phyloP scores from a whole-genome alignment of 768 basidiomycete species.

The Dendrothele bispora region DNA sequence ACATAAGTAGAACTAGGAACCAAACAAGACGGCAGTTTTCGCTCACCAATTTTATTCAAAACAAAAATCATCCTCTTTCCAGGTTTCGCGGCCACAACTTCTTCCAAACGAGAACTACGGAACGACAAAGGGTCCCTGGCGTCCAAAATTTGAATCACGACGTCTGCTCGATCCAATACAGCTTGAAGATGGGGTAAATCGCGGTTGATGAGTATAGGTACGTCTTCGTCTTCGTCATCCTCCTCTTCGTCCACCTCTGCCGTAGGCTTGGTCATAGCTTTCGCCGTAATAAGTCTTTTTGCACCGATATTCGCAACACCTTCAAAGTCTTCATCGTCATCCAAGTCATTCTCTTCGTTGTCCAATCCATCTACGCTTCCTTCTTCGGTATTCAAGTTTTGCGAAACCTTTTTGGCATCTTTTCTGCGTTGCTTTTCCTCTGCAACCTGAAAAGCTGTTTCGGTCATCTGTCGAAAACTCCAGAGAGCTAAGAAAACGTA shows the following conservation, averaged over 20 bases:
- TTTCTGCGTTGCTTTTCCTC: slow-evolving; percentile 73
- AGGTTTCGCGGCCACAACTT: slow-evolving; percentile 38
- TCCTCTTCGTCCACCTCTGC: slow-evolving; percentile 25
- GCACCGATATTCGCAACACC: slow-evolving; percentile 47
- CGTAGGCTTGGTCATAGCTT: slow-evolving; percentile 30
- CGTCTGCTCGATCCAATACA: slow-evolving; percentile 77
- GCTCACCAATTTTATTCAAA: slow-evolving; percentile 81
- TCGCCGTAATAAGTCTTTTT: slow-evolving; percentile 34
- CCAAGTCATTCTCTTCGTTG: slow-evolving; percentile 28
- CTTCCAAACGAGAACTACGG: slow-evolving; percentile 65
- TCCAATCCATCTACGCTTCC: slow-evolving; percentile 21
- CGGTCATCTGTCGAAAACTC: not conserved
- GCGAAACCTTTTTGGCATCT: slow-evolving; percentile 58
- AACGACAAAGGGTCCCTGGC: slow-evolving; percentile 78
- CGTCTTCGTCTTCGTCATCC: slow-evolving; percentile 51
- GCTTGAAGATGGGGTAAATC: slow-evolving; percentile 61
- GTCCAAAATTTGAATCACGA: slow-evolving; percentile 79
- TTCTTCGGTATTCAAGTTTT: slow-evolving; percentile 19
- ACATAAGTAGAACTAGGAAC: too few relatives aligned
- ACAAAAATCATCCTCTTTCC: slow-evolving; percentile 57
- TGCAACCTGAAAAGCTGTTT: slow-evolving; percentile 49
- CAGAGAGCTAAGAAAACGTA: slow-evolving; percentile 36
- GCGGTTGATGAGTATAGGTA: slow-evolving; percentile 62
- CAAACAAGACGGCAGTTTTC: not conserved
- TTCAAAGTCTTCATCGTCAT: slow-evolving; percentile 51